phyloP scores from a whole-genome alignment of 2,329 filamentous ascomycete genomes.

The Pseudopithomyces maydicus region DNA sequence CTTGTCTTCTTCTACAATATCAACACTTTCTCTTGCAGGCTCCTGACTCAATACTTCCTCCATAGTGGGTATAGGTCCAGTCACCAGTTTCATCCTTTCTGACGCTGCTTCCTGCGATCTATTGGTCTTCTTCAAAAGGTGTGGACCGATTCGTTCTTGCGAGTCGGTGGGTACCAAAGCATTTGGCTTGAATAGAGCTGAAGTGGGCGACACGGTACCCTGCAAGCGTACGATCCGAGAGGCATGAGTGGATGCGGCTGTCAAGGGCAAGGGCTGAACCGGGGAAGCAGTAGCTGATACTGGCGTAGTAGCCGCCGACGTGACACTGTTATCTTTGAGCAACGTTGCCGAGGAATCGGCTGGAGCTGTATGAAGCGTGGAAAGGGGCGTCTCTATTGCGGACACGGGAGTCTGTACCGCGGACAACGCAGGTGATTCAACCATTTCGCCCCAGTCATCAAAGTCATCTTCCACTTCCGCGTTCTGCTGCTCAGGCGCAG shows the following conservation, averaged over 20 bases:
- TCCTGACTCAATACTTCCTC: constrained; percentile 6
- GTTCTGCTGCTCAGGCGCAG: constrained; percentile 7
- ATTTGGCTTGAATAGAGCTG: constrained; percentile 35
- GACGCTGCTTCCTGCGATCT: constrained; percentile 13
- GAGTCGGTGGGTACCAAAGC: constrained; percentile 30
- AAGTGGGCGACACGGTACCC: constrained; percentile 40
- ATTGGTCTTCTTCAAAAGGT: constrained; percentile 31
- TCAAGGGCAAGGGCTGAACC: constrained; percentile 12
- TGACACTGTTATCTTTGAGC: constrained; percentile 12
- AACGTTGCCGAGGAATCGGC: constrained; percentile 16
- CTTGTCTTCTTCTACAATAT: no score
- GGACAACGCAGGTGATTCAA: constrained; percentile 40
- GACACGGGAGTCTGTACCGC: no score
- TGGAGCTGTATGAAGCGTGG: constrained; percentile 12
- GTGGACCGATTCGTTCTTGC: constrained; percentile 37
- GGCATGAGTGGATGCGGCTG: constrained; percentile 27
- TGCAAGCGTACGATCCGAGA: constrained; percentile 38
- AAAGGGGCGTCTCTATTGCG: constrained; percentile 14
- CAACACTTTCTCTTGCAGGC: not conserved
- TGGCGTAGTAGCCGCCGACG: constrained; percentile 18
- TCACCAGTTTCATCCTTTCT: constrained; percentile 10
- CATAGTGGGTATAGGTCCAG: not conserved
- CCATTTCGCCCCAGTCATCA: constrained; percentile 47
- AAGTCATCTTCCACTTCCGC: constrained; percentile 33
- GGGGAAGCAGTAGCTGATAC: constrained; percentile 14